These are phyloP conservation scores for Phyllosticta paracitricarpa DNA, from an alignment of 2,329 filamentous ascomycete genomes.

Conservation along the genomic window DNA sequence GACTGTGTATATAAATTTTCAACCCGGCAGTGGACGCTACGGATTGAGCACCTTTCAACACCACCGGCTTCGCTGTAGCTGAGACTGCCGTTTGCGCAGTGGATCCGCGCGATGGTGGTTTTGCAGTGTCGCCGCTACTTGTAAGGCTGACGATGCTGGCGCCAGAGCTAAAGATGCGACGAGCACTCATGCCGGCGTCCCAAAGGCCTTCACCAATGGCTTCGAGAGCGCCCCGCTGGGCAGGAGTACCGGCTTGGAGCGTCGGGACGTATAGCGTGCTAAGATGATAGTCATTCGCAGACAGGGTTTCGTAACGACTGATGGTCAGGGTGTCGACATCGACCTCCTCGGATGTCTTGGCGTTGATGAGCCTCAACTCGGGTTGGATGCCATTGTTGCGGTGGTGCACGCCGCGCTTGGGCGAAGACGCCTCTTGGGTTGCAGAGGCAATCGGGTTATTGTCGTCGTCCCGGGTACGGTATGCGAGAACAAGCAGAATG, in stretches of 20 bases:
- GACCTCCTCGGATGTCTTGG: conserved; percentile 70
- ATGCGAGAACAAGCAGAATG: conserved; percentile 83
- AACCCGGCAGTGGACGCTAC: conserved; percentile 47
- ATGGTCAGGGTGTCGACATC: conserved; percentile 80
- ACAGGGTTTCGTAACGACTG: conserved; percentile 76
- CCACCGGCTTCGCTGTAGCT: neutral
- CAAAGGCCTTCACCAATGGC: conserved; percentile 70
- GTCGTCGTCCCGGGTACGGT: conserved; percentile 66
- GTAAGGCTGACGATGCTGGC: conserved; percentile 56
- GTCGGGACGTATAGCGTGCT: conserved; percentile 70
- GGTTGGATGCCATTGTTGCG: conserved; percentile 74
- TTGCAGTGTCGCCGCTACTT: conserved; percentile 27
- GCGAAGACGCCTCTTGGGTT: conserved; percentile 38
- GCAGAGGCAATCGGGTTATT: conserved; percentile 46
- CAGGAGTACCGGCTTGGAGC: conserved; percentile 46
- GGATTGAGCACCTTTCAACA: conserved; percentile 31
- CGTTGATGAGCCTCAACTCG: conserved; percentile 83
- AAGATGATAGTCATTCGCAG: conserved; percentile 86
- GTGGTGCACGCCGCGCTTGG: conserved; percentile 56
- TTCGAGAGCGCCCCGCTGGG: conserved; percentile 65
- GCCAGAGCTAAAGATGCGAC: conserved; percentile 74
- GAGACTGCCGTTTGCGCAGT: conserved; percentile 11
- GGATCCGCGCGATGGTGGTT: conserved; percentile 8
- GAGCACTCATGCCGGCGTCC: conserved; percentile 84
- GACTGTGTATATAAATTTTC: conserved; percentile 91